These are phyloP conservation scores for Phtheirospermum japonicum DNA, from an alignment of 257 asterid species.

Conservation along the genomic window DNA sequence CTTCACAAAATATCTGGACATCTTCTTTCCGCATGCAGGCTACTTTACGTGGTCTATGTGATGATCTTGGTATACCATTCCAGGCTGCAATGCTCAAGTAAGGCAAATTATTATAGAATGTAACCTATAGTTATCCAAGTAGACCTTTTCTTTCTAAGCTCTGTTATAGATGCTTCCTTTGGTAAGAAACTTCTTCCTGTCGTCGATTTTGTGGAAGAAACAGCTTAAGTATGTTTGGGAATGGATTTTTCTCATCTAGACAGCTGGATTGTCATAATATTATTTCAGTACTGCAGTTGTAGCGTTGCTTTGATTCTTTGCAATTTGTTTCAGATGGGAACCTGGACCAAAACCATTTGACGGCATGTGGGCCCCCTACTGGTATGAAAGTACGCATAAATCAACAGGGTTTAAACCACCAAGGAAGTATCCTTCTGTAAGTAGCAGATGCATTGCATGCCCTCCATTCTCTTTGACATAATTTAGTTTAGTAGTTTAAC, in stretches of 20 bases:
- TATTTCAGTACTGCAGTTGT: constrained; percentile 16
- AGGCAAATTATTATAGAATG: constrained; percentile 25
- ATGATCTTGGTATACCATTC: constrained; percentile 66
- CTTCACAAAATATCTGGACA: constrained; percentile 11
- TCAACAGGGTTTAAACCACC: constrained; percentile 54
- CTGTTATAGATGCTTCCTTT: background rate
- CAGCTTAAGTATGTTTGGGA: constrained; percentile 8
- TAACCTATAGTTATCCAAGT: constrained; percentile 4
- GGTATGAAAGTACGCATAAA: constrained; percentile 53
- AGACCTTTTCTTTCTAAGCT: constrained; percentile 11
- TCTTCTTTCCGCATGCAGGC: constrained; percentile 39
- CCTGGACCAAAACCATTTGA: constrained; percentile 71
- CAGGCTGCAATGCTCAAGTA: constrained; percentile 73
- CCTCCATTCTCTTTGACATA: background rate
- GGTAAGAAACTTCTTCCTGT: constrained; percentile 8
- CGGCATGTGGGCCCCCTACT: constrained; percentile 77
- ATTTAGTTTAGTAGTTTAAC: constrained; percentile 11
- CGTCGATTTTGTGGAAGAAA: constrained; percentile 5
- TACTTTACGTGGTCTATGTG: constrained; percentile 61
- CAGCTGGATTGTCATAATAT: background rate
- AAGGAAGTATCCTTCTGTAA: constrained; percentile 54
- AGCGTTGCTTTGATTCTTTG: constrained; percentile 13
- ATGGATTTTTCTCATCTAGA: constrained; percentile 5
- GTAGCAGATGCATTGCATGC: constrained; percentile 18
- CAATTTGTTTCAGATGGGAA: constrained; percentile 60